Evolutionary conservation across 768 basidiomycete species (phyloP).

Genomic region (Daedaleopsis nitida): DNA sequence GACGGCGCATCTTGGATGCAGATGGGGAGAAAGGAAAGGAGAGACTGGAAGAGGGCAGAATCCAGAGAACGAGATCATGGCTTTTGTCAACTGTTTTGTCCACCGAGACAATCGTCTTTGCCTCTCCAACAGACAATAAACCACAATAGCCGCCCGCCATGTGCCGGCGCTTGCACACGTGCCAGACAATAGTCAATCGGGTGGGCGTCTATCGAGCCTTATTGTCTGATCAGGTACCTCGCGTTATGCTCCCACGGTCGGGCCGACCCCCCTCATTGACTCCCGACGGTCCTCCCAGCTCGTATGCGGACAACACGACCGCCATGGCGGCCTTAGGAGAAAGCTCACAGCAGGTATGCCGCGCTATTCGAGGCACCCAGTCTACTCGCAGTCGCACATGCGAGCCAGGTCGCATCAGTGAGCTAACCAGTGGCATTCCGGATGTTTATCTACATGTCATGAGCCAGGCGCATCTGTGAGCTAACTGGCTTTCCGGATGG

Average conservation of each 20-base stretch:
- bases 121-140: conserved; percentile 13
- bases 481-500: too few species aligned
- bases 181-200: conserved; percentile 14
- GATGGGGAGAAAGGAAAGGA: conserved; percentile 19
- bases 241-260: neutral
- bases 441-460: too few species aligned
- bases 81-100: conserved; percentile 33
- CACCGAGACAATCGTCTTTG: conserved; percentile 17
- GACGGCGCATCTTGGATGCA: conserved; percentile 27
- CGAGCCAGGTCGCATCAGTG: too few species aligned
- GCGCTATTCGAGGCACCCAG: too few species aligned
- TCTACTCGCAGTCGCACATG: too few species aligned
- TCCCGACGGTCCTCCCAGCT: neutral
- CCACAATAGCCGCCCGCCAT: conserved; percentile 17
- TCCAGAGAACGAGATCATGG: conserved; percentile 21
- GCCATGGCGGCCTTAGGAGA: too few species aligned
- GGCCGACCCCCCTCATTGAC: neutral
- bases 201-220: conserved; percentile 6
- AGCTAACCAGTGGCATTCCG: too few species aligned
- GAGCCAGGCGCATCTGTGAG: too few species aligned
- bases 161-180: conserved; percentile 18
- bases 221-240: conserved; percentile 14
- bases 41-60: conserved; percentile 13
- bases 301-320: neutral
- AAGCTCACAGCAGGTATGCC: too few species aligned